Conservation (phyloP, 805 yeast genomes). For the Pichia rugopelliculosa region DNA sequence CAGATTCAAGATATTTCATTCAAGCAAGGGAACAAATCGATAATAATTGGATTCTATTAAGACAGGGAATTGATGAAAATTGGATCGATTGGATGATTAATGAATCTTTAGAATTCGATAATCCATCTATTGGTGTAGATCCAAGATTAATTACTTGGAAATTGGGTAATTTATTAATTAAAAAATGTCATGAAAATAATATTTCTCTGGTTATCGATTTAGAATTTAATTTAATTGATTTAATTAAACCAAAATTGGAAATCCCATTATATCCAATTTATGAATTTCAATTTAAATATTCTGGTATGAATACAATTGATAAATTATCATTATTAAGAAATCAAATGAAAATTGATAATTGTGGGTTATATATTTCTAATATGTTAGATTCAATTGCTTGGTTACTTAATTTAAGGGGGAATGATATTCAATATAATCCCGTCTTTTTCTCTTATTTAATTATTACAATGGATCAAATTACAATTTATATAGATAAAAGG, state of each 20-base stretch:
- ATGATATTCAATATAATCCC: constrained; percentile 78
- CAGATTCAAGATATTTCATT: constrained; percentile 91
- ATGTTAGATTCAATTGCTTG: constrained; percentile 46
- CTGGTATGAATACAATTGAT: constrained; percentile 34
- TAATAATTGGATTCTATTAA: constrained; percentile 68
- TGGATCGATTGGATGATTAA: constrained; percentile 79
- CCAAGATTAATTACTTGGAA: constrained; percentile 60
- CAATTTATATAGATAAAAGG: constrained; percentile 36
- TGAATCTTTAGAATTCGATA: constrained; percentile 30
- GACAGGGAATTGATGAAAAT: constrained; percentile 67
- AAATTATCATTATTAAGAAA: constrained; percentile 31
- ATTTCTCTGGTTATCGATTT: constrained; percentile 45
- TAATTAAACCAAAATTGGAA: constrained; percentile 34
- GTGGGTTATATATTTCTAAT: constrained; percentile 45
- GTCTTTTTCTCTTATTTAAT: constrained; percentile 69
- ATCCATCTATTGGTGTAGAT: constrained; percentile 59
- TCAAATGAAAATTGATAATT: constrained; percentile 22
- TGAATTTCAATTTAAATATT: constrained; percentile 30
- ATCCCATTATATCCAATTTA: constrained; percentile 10
- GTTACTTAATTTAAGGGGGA: constrained; percentile 45
- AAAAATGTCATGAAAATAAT: constrained; percentile 27
- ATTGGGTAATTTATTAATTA: constrained; percentile 35
- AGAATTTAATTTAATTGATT: constrained; percentile 60
- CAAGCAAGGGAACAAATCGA: constrained; percentile 86
- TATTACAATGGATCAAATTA: constrained; percentile 32